Base-by-base conservation (phyloP, 192 early-diverging fungal genomes). In the Backusella liffmaniae region DNA sequence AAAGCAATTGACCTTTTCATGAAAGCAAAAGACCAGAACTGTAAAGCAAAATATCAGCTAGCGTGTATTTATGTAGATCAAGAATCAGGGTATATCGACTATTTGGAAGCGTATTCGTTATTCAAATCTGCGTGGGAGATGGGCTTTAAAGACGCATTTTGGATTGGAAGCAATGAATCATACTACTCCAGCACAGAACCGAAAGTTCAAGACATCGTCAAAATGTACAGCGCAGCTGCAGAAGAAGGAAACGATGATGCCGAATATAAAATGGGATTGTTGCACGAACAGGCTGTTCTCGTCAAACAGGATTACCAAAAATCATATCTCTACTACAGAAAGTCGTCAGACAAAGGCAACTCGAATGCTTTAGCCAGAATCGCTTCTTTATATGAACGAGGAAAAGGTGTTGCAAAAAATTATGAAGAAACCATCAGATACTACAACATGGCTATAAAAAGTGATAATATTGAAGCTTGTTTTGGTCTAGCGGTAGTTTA, bases 111-210 rank as follows among this genome's bases (percentile, higher is more conserved):
- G 1, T 62, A 62, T 13, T 62, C 23, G 26, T 13, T 62, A 1
- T 62, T 62, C 26, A 62, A 62, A 62, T 62, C 56, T 62, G 21
- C 56, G 9, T 62, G 56, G 56, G 26, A 62, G n/a, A 62, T 62
- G 56, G 56, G 26, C 9, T 13, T 29, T n/a, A 62, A 30, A 8
- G 23, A 62, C 1, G 21, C 56, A 26, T 62, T 62, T 62, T 62
- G 56, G 56, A 62, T 62, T 62, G 56, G 10, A 62, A 62, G 56
- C 23, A 29, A 29, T 62, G 56, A 62, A 62, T 26, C 23, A 29
- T 62, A 62, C 26, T 62, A 8, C 56, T 29, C 56, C 9, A 29
- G 12, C 9, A 62, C 26, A 62, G 56, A 62, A 29, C 56, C 56
- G 29, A 29, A 62, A 62, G 23, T 29, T 3, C 56, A 62, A 12